Evolutionary conservation across 352 stramenopile genomes (phyloP).

Genomic region (Peronosclerospora sorghi): DNA sequence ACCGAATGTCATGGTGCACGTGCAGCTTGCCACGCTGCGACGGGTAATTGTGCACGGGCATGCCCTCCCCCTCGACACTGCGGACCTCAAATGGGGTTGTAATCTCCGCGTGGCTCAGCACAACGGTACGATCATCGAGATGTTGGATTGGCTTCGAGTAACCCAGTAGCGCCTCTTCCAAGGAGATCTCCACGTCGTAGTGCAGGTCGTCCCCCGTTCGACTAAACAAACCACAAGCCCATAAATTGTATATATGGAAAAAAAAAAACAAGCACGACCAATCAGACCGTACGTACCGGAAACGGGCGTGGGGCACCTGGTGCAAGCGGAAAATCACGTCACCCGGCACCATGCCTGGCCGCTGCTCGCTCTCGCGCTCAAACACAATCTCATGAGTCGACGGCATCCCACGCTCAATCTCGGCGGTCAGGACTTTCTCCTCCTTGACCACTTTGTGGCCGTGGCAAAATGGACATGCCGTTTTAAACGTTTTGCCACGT

Average conservation of each 20-base stretch:
- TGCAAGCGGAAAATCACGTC: constrained; percentile 93
- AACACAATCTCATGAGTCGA: constrained; percentile 81
- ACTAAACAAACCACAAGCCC: constrained; percentile 10
- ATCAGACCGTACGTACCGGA: constrained; percentile 34
- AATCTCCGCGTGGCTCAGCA: constrained; percentile 70
- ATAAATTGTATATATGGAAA: constrained; percentile 1
- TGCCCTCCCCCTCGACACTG: constrained; percentile 88
- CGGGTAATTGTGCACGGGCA: constrained; percentile 88
- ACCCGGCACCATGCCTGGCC: constrained; percentile 79
- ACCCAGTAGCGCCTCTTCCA: constrained; percentile 93
- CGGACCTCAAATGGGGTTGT: constrained; percentile 91
- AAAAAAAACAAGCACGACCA: background rate
- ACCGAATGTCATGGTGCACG: constrained; percentile 92
- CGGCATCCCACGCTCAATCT: constrained; percentile 76
- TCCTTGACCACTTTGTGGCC: constrained; percentile 76
- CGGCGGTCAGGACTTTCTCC: constrained; percentile 66
- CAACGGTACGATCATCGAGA: constrained; percentile 90
- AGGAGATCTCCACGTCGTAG: constrained; percentile 90
- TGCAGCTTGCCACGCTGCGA: constrained; percentile 89
- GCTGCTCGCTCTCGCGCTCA: constrained; percentile 76
- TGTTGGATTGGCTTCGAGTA: constrained; percentile 90
- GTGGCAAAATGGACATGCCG: constrained; percentile 87
- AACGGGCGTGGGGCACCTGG: constrained; percentile 82
- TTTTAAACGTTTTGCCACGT: constrained; percentile 91
- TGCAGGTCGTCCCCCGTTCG: constrained; percentile 92